Evolutionary conservation across 495 filamentous ascomycete species (phyloP), one percentile per base, ranked within the genome.

Genomic region (Hypomontagnella submonticulosa): DNA sequence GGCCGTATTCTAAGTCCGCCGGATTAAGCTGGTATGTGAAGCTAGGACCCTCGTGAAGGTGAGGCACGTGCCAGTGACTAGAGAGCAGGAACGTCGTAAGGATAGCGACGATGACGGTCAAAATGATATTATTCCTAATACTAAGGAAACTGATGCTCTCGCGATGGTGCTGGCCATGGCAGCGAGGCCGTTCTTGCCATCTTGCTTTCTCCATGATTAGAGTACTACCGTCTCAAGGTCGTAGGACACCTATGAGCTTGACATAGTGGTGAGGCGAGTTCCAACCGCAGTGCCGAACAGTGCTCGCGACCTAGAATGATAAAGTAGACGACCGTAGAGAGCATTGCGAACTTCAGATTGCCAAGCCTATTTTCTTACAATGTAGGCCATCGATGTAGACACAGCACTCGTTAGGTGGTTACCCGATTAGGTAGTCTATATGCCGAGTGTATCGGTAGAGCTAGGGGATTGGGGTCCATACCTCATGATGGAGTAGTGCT

Each of bases 51-150:
- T 55, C 42, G 18, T 53, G 42, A 44, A 8, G 19, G 15, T 3
- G 37, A 30, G 44, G 19, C 3, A 43, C 6, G 20, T 55, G 36
- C 63, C 63, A 66, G 15, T 56, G 55, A 16, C 18, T 51, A n/a
- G 55, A 60, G 18, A 66, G 42, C 18, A 66, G 55, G 30, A 43
- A 66, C 6, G 63, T 57, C 4, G 63, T 66, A 52, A 56, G 27
- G 19, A 59, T 20, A 18, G 63, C 34, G 13, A 66, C 15, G 9
- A 60, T 36, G n/a, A 60, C 18, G 18, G 43, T 43, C 32, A 66
- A 27, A n/a, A 56, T 9, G 19, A 50, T 49, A 19, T 66, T 52
- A 15, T 51, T 66, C 20, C 55, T 60, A 8, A 50, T 19, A 12
- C 63, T 37, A 16, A 66, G 41, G 38, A 41, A 23, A 13, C 27